Conservation (phyloP, 2,329 filamentous ascomycete species). For the Paraphaeosphaeria minitans region DNA sequence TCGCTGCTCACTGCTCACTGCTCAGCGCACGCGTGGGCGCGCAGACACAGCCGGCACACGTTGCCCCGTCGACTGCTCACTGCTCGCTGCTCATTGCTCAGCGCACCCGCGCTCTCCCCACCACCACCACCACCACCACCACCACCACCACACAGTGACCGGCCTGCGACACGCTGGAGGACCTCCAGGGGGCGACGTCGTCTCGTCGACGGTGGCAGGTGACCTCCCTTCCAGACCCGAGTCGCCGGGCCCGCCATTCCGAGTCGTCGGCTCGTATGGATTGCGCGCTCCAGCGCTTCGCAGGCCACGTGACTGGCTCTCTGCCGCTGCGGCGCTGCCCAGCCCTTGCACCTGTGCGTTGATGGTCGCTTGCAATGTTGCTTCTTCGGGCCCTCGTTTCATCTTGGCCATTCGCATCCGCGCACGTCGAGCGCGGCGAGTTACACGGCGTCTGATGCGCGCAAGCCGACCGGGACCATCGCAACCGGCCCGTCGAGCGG, state of each 20-base stretch:
- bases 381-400: not conserved
- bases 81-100: no score
- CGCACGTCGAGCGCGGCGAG: not conserved
- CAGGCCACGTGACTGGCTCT: not conserved
- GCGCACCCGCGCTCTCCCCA: slow-evolving; percentile 14
- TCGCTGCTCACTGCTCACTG: no score
- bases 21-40: slow-evolving; percentile 3
- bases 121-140: no score
- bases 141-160: not conserved
- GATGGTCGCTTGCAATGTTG: not conserved
- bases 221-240: slow-evolving; percentile 8
- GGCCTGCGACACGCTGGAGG: slow-evolving; percentile 14
- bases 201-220: not conserved
- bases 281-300: not conserved
- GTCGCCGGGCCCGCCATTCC: slow-evolving; percentile 5
- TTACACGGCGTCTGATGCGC: not conserved
- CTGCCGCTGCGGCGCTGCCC: not conserved
- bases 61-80: slow-evolving; percentile 6
- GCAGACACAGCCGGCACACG: not conserved
- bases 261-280: slow-evolving; percentile 1
- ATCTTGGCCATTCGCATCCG: not conserved
- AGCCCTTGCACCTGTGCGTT: not conserved
- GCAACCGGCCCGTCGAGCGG: not conserved
- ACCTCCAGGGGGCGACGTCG: not conserved
- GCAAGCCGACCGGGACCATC: not conserved